Conservation (phyloP, 495 filamentous ascomycete genomes). For the Podospora pseudopauciseta region DNA sequence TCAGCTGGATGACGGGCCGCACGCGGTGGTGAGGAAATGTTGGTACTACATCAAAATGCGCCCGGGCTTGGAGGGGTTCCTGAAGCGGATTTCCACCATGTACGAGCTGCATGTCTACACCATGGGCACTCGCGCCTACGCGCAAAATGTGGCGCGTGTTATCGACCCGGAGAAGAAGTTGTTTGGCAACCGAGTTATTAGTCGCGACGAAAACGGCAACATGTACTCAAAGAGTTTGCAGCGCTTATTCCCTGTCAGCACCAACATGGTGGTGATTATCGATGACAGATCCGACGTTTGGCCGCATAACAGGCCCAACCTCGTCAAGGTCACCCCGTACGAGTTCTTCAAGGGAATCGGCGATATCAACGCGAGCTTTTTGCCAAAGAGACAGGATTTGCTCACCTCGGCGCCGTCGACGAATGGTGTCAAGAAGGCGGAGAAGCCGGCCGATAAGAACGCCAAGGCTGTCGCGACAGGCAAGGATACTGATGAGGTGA, state of each 20-base stretch:
- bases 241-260: slow-evolving; percentile 91
- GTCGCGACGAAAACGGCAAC: slow-evolving; percentile 92
- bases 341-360: slow-evolving; percentile 98
- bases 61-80: slow-evolving; percentile 81
- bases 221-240: slow-evolving; percentile 85
- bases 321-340: slow-evolving; percentile 92
- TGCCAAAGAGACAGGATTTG: slow-evolving; percentile 82
- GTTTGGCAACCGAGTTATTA: slow-evolving; percentile 92
- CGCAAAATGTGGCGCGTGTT: slow-evolving; percentile 83
- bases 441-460: slow-evolving; percentile 18
- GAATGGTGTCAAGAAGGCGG: slow-evolving; percentile 20
- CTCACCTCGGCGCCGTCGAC: slow-evolving; percentile 35
- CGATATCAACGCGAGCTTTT: slow-evolving; percentile 97
- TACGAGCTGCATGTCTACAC: slow-evolving; percentile 99
- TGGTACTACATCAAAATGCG: slow-evolving; percentile 99
- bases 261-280: slow-evolving; percentile 98
- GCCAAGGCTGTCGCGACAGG: slow-evolving; percentile 54
- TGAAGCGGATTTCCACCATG: slow-evolving; percentile 70
- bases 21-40: slow-evolving; percentile 58
- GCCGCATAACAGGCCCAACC: slow-evolving; percentile 84
- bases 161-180: slow-evolving; percentile 87
- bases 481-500: slow-evolving; percentile 59
- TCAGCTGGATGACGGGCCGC: slow-evolving; percentile 82
- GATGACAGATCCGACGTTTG: slow-evolving; percentile 98
- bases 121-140: slow-evolving; percentile 96